Evolutionary conservation across 768 basidiomycete genomes (phyloP).

Genomic region (Xerocomus potaroensis): DNA sequence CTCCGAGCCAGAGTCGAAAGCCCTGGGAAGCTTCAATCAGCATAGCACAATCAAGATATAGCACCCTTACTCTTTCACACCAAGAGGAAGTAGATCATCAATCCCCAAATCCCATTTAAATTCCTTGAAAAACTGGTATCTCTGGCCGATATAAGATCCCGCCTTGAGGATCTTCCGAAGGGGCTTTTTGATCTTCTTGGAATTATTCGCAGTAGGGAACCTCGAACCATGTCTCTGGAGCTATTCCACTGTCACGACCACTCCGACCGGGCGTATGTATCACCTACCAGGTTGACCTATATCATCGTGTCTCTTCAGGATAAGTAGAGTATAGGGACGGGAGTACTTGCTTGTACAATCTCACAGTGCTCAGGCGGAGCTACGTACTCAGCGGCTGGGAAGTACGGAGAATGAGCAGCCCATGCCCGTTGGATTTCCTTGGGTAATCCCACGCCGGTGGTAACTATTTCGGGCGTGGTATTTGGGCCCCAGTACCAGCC

Average conservation of each 20-base stretch:
- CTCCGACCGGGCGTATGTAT: too few species aligned
- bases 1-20: conserved; percentile 47
- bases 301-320: background rate
- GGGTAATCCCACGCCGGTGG: conserved; percentile 7
- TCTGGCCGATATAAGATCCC: conserved; percentile 38
- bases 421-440: conserved; percentile 37
- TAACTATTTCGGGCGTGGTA: background rate
- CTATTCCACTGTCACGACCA: conserved; percentile 34
- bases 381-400: conserved; percentile 42
- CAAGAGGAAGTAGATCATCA: conserved; percentile 61
- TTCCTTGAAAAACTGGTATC: conserved; percentile 52
- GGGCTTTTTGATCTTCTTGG: conserved; percentile 40
- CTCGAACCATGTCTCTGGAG: conserved; percentile 80
- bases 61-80: conserved; percentile 54
- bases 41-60: background rate
- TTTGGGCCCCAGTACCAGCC: conserved; percentile 4
- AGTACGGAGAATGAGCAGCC: conserved; percentile 63
- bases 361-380: conserved; percentile 46
- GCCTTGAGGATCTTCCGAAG: conserved; percentile 53
- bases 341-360: conserved; percentile 47
- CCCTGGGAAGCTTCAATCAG: conserved; percentile 28
- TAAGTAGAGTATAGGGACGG: background rate
- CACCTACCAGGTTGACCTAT: conserved; percentile 30
- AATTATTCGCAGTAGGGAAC: conserved; percentile 57
- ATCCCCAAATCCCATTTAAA: conserved; percentile 57